Percentiles rank a stretch among this genome's conserved stretches.
phyloP scores from a whole-genome alignment of 2,329 filamentous ascomycete species.

The Colletotrichum destructivum region DNA sequence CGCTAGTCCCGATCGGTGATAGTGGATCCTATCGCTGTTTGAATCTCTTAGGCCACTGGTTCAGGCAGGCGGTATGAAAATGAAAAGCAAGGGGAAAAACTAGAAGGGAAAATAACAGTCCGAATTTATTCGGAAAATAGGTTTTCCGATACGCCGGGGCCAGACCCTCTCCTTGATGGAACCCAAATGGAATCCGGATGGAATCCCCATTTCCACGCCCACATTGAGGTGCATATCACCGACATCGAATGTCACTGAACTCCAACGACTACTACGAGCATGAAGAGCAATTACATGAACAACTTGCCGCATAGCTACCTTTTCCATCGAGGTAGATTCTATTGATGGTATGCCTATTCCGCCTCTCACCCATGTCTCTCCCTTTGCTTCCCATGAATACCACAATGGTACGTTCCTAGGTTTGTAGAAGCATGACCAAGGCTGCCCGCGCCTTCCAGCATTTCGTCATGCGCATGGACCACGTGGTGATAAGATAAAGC shows the following conservation, averaged over 20 bases:
- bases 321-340: no score
- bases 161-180: slow-evolving; percentile 1
- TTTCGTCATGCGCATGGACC: slow-evolving; percentile 41
- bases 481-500: slow-evolving; percentile 55
- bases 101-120: neutral
- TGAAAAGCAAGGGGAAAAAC: no score
- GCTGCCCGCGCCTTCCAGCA: neutral
- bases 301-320: neutral
- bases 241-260: slow-evolving; percentile 10
- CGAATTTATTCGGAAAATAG: neutral
- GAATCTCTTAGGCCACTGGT: neutral
- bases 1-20: slow-evolving; percentile 45
- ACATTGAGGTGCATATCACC: neutral
- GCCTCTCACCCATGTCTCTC: neutral
- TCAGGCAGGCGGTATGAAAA: neutral
- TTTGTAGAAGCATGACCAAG: neutral
- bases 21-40: neutral
- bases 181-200: neutral
- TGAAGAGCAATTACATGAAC: neutral
- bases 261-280: neutral
- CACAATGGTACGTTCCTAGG: no score
- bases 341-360: neutral
- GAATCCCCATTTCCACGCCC: neutral
- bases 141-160: slow-evolving; percentile 10
- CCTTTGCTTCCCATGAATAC: neutral